Evolutionary conservation across 2,329 filamentous ascomycete genomes (phyloP), one percentile per base, ranked within the genome.

Genomic region (Aspergillus floridensis): DNA sequence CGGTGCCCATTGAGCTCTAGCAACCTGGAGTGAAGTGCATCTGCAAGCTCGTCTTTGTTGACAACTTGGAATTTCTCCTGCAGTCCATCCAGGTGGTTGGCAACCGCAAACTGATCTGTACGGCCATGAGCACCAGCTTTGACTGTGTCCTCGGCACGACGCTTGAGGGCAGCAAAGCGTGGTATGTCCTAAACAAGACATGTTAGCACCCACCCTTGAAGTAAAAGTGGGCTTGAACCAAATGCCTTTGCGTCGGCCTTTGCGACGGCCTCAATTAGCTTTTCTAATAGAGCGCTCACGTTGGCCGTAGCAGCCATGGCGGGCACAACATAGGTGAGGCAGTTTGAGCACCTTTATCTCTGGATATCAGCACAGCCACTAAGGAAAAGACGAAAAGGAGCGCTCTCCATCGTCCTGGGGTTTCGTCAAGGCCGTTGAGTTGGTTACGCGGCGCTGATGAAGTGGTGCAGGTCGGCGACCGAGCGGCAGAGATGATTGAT

Each of bases 61-160:
- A 91, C 82, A 56, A 98, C 83, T 32, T 87, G 84, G 67, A 97
- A 95, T 67, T 93, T 92, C 77, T 98, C 95, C 65, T 93, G 88
- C 2, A 97, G 80, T 1, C 90, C 90, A 52, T 86, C 80, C 2
- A 93, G 80, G 38, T 82, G 82, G 41, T 82, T 82, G 44, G 83
- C 78, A 21, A 93, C 84, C 49, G 90, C 86, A 70, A 93, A 93
- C 65, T 91, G 89, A 68, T 93, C 91, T 1, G 88, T 91, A 41
- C 88, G 84, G 35, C 84, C 78, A 71, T 84, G 86, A 50, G 75
- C 83, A 65, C 73, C 71, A 41, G 75, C 65, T 53, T 72, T 77
- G 24, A 79, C 61, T 48, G 68, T 68, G 41, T 67, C 72, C 52
- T 74, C 70, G 44, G 69, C 68, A 46, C 68, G 72, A 29, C 66